Conservation (phyloP, 192 early-diverging fungal genomes). For the Dimargaris xerosporica region DNA sequence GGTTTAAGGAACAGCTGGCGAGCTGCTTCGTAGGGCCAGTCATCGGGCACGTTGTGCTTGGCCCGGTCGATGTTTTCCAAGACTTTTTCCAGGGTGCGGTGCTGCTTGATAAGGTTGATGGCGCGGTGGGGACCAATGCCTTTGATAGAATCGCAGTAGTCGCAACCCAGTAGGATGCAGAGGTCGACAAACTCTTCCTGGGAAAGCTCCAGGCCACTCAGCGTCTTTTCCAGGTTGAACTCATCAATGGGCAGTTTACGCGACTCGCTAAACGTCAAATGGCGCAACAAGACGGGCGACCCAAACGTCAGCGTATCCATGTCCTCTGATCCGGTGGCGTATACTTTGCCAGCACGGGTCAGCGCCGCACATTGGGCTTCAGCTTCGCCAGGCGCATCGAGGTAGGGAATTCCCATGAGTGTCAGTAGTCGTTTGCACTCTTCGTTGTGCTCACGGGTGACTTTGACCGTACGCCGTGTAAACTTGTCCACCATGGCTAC, state of each 20-base stretch:
- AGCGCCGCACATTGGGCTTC: slow-evolving; percentile 95
- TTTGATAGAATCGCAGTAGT: slow-evolving; percentile 90
- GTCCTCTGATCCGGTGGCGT: slow-evolving; percentile 91
- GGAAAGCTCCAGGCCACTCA: slow-evolving; percentile 60
- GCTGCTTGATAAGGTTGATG: slow-evolving; percentile 67
- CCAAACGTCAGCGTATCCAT: slow-evolving; percentile 97
- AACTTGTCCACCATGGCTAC: slow-evolving; percentile 74
- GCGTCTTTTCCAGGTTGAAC: slow-evolving; percentile 63
- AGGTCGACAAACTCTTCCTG: slow-evolving; percentile 88
- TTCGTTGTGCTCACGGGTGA: slow-evolving; percentile 84
- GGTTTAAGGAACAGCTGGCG: slow-evolving; percentile 74
- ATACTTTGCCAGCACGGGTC: slow-evolving; percentile 78
- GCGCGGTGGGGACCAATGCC: slow-evolving; percentile 84
- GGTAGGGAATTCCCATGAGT: slow-evolving; percentile 86
- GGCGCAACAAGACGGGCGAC: slow-evolving; percentile 74
- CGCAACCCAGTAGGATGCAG: slow-evolving; percentile 93
- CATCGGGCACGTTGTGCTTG: slow-evolving; percentile 63
- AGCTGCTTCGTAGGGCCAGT: slow-evolving; percentile 85
- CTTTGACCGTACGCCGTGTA: slow-evolving; percentile 72
- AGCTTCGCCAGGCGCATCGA: slow-evolving; percentile 92
- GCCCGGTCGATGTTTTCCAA: slow-evolving; percentile 58
- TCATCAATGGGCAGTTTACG: slow-evolving; percentile 86
- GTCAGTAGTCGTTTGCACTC: slow-evolving; percentile 78
- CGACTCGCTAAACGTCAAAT: slow-evolving; percentile 81
- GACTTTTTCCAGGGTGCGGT: slow-evolving; percentile 66